phyloP scores from a whole-genome alignment of 371 early-diverging fungal species.

The Lichtheimia ramosa region DNA sequence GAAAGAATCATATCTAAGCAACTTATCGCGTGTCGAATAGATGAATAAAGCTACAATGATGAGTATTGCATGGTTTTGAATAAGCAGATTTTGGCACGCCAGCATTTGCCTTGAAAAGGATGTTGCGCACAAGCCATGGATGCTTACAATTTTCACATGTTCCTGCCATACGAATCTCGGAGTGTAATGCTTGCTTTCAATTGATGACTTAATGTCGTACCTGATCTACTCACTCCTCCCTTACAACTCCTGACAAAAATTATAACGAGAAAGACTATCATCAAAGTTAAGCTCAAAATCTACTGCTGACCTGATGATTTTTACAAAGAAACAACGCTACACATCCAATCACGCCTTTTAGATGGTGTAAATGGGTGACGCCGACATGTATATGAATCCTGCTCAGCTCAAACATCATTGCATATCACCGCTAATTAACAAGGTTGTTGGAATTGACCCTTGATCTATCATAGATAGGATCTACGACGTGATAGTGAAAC shows the following conservation, averaged over 20 bases:
- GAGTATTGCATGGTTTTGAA: neutral
- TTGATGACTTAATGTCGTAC: conserved; percentile 1
- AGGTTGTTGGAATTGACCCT: no score
- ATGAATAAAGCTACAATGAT: neutral
- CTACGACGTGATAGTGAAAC: no score
- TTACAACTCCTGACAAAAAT: neutral
- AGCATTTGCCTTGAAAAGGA: conserved; percentile 8
- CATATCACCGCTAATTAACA: no score
- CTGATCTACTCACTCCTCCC: neutral
- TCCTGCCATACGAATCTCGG: neutral
- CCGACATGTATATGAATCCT: no score
- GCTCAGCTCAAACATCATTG: no score
- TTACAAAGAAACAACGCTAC: no score
- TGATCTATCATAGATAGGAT: no score
- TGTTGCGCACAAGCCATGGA: conserved; percentile 8
- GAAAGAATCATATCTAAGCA: no score
- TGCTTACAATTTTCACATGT: conserved; percentile 9
- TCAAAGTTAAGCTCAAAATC: neutral
- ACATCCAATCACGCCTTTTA: no score
- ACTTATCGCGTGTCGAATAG: neutral
- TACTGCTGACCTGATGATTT: no score
- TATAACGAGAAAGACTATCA: neutral
- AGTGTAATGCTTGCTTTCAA: neutral
- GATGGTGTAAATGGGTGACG: no score
- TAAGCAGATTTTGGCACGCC: conserved; percentile 3